Evolutionary conservation across 306 rosid genomes (phyloP), one percentile per base, ranked within the genome.

Genomic region (Clitoria ternatea): DNA sequence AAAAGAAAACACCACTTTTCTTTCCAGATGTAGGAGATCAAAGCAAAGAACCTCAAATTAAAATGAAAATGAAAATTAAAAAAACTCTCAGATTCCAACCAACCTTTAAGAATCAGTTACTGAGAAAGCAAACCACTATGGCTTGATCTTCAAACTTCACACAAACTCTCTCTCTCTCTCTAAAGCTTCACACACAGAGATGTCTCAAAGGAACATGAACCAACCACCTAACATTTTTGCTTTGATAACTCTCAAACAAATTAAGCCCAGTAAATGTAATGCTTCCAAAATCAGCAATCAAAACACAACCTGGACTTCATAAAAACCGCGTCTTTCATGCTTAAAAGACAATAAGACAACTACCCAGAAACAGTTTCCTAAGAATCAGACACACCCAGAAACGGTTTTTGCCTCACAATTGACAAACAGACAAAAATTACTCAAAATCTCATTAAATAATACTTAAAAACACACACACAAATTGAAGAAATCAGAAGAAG

Each of bases 51-150:
- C 52, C 49, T 40, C 60, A 67, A 61, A 18, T 5, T 4, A 56
- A 59, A 8, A 24, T 23, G 24, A 1, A 15, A 7, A 11, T 4
- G 14, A 35, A 53, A 36, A 52, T 40, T 18, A 75, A 73, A 82
- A 61, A 90, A n/a, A n/a, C n/a, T n/a, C n/a, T n/a, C n/a, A n/a
- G n/a, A n/a, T n/a, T n/a, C 82, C 42, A 83, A 88, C 92, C 85
- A 83, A 89, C 91, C 96, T 94, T 88, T 42, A 87, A 80, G 92
- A 66, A 76, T 75, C 82, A 30, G 82, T 68, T 53, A 79, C 85
- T 32, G 73, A 57, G 54, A 66, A 74, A 78, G 82, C 84, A 81
- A 70, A 63, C 66, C 75, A 70, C 24, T 30, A 61, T 49, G 69
- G 81, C 96, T 86, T 87, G 45, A 79, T 73, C 89, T 81, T 81